phyloP scores from a whole-genome alignment of 768 basidiomycete genomes.

The Lentinus brumalis region DNA sequence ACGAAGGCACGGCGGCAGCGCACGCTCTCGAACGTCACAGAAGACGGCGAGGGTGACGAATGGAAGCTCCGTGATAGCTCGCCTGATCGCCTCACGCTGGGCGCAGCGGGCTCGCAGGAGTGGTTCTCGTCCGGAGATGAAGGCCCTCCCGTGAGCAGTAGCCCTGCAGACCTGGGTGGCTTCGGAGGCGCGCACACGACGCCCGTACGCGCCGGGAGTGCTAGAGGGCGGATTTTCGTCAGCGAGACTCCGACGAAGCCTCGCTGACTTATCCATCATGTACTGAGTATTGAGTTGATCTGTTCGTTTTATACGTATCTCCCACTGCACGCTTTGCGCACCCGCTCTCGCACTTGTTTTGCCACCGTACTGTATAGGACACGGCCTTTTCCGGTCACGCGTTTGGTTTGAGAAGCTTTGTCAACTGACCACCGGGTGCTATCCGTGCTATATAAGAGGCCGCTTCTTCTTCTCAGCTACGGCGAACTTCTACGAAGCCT shows the following conservation, averaged over 20 bases:
- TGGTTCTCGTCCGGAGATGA: background rate
- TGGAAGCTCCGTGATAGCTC: constrained; percentile 27
- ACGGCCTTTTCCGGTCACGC: too few species aligned
- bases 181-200: background rate
- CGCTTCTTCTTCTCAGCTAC: background rate
- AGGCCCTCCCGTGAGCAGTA: constrained; percentile 13
- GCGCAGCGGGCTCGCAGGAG: constrained; percentile 5
- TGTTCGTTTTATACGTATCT: background rate
- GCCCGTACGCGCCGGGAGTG: background rate
- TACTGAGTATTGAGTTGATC: background rate
- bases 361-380: too few species aligned
- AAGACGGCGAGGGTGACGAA: constrained; percentile 27
- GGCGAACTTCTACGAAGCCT: background rate
- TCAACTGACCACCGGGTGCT: too few species aligned
- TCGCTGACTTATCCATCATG: background rate
- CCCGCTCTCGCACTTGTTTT: too few species aligned
- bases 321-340: too few species aligned
- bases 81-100: constrained; percentile 23
- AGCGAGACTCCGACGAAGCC: constrained; percentile 28
- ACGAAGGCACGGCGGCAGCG: constrained; percentile 11
- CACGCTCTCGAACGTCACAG: constrained; percentile 11
- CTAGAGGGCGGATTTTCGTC: constrained; percentile 15
- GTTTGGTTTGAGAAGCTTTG: too few species aligned
- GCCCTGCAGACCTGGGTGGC: constrained; percentile 16
- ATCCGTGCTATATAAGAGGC: too few species aligned